A percentile compares a stretch with the other conserved stretches of the same genome.
These are phyloP conservation scores for Blastocrithidia nonstop DNA, from an alignment of 208 protist species.

Conservation along the genomic window DNA sequence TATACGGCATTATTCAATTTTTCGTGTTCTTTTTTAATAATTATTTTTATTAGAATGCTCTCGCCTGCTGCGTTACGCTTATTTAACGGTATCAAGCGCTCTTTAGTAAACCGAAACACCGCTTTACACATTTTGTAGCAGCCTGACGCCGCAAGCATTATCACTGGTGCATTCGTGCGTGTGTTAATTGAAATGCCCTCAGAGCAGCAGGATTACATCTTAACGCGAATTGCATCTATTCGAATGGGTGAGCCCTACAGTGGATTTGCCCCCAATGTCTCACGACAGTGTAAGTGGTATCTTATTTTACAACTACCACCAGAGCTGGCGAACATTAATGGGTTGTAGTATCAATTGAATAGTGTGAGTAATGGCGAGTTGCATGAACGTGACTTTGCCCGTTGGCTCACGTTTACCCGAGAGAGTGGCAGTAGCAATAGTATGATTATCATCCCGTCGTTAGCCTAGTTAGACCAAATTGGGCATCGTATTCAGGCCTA, in stretches of 20 bases:
- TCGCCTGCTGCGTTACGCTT: slow-evolving; percentile 25
- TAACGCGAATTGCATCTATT: slow-evolving; percentile 31
- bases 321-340: slow-evolving; percentile 37
- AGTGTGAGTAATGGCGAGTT: slow-evolving; percentile 73
- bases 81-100: slow-evolving; percentile 28
- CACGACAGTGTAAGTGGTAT: slow-evolving; percentile 29
- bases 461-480: slow-evolving; percentile 12
- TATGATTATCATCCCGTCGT: slow-evolving; percentile 16
- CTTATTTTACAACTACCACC: slow-evolving; percentile 36
- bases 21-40: slow-evolving; percentile 13
- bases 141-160: slow-evolving; percentile 7
- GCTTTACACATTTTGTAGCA: slow-evolving; percentile 39
- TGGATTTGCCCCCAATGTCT: slow-evolving; percentile 35
- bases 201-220: slow-evolving; percentile 42
- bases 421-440: slow-evolving; percentile 5
- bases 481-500: slow-evolving; percentile 14
- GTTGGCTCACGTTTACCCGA: slow-evolving; percentile 37
- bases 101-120: slow-evolving; percentile 59
- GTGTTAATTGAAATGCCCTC: slow-evolving; percentile 50
- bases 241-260: slow-evolving; percentile 39
- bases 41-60: slow-evolving; percentile 21
- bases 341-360: slow-evolving; percentile 63
- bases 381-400: slow-evolving; percentile 40
- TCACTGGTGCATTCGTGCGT: slow-evolving; percentile 49
- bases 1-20: slow-evolving; percentile 5